Evolutionary conservation across 202 grass and related monocot genomes (phyloP), one percentile per base, ranked within the genome.

Genomic region (Hordeum pubiflorum): DNA sequence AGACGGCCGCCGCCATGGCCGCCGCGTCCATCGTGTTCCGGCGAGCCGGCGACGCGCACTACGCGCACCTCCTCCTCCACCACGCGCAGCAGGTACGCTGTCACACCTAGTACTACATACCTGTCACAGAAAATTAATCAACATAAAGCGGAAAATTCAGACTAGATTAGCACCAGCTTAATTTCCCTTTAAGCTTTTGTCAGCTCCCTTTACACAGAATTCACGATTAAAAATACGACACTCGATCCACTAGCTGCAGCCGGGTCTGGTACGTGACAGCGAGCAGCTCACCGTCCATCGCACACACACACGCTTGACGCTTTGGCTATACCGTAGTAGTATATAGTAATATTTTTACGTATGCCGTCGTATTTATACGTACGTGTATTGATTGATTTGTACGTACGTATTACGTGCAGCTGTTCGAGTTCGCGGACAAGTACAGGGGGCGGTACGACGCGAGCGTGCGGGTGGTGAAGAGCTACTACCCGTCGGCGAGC

Each of bases 1-100:
- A 97, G 83, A 97, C 94, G 0, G 94, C 94, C 0, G 94, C 94
- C 7, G 91, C 94, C 22, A 92, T 97, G 94, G 94, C 94, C 10
- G 91, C 94, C 13, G 91, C 94, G 0, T 85, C 91, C 36, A 10
- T 87, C 27, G 89, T 85, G 8, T 97, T 97, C 86, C 89, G 80
- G 2, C 23, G 74, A 62, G 81, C 83, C 70, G 87, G 86, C 26
- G 85, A 94, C 75, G 64, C 74, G 0, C 89, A 92, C 63, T 97
- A 97, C 83, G 83, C 94, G 43, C 83, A 82, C 59, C 75, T 97
- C 24, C 83, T 97, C 6, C 86, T 97, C 10, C 91, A 92, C 67
- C 94, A 97, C 59, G 94, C 94, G 50, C 83, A 85, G 72, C 87
- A 93, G 91, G 91, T 92, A 71, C 46, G 66, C 66, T 43, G 66